Evolutionary conservation across 108 stramenopile species (phyloP), one percentile per base, ranked within the genome.

Genomic region (Schizochytrium sp.): DNA sequence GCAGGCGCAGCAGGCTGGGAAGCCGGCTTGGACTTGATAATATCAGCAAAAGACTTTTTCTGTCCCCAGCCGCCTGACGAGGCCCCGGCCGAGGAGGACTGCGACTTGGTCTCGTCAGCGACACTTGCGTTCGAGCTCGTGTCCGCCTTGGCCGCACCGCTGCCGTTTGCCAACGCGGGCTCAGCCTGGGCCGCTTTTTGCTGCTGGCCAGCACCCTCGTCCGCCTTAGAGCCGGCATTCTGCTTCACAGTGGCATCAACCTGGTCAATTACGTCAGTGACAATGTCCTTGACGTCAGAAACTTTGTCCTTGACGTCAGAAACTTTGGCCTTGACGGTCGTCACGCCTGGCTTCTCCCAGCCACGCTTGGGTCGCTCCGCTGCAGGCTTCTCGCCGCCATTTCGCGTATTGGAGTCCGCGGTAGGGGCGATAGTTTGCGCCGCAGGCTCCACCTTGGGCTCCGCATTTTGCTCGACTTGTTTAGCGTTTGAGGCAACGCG

Each of bases 11-110:
- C 76, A 6, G 45, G 51, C 14, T 12, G 23, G 4, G 5, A 6
- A 83, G 76, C 51, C 48, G 76, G 51, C 12, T 47, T 53, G 51
- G 76, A 53, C 48, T 83, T 83, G 51, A 83, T 83, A 83, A 83
- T 83, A 53, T 83, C 76, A 83, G 76, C 76, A 83, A 83, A 83
- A 83, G 48, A 53, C 76, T 83, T 83, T 45, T 83, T 83, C 48
- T 47, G 48, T 6, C 76, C 76, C 76, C 76, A 83, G 19, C 43
- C 10, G 51, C 23, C 76, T 12, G n/a, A 18, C 16, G 21, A 43
- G 16, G 45, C 12, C 28, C 14, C 10, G 51, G 48, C 18, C 43
- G 19, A 43, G 18, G 76, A 8, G 63, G 63, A 8, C 63, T 69
- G 6, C 10, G 25, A 12, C 41, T 69, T 69, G 41, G 63, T 23